Evolutionary conservation across 2,329 filamentous ascomycete genomes (phyloP).

Genomic region (Xylariaceae sp.): DNA sequence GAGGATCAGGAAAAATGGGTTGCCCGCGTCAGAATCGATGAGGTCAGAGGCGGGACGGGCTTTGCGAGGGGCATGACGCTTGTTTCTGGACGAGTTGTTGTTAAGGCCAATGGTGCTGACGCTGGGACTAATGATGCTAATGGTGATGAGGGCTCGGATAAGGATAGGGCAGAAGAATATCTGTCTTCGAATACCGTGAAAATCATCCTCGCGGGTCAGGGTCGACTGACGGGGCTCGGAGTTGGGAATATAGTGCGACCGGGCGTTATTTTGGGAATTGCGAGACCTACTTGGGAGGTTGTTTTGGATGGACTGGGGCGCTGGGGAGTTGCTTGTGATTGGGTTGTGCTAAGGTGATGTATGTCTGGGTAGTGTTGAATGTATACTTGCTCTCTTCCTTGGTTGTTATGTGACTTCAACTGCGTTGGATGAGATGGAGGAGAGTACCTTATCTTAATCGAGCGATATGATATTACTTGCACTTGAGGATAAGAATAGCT

Average conservation of each 20-base stretch:
- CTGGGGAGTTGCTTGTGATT: conserved; percentile 37
- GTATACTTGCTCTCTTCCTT: too few relatives aligned
- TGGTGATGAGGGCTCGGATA: not conserved
- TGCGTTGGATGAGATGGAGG: too few relatives aligned
- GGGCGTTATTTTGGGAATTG: conserved; percentile 31
- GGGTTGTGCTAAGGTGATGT: conserved; percentile 27
- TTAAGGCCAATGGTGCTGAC: too few relatives aligned
- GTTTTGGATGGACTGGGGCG: conserved; percentile 26
- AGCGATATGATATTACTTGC: too few relatives aligned
- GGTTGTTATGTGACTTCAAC: too few relatives aligned
- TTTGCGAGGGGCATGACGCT: conserved; percentile 26
- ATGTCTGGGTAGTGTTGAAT: too few relatives aligned
- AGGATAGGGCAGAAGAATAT: not conserved
- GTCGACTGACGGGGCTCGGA: conserved; percentile 26
- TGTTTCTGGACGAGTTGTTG: conserved; percentile 19
- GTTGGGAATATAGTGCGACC: conserved; percentile 23
- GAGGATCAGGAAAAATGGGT: conserved; percentile 18
- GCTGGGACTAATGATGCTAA: not conserved
- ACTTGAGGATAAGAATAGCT: too few relatives aligned
- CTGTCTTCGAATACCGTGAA: conserved; percentile 7
- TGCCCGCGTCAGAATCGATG: conserved; percentile 22
- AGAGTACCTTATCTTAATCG: too few relatives aligned
- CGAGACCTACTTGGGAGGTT: conserved; percentile 36
- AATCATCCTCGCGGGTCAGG: conserved; percentile 28
- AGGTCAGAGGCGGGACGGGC: conserved; percentile 18